phyloP scores from a whole-genome alignment of 2,329 filamentous ascomycete species.

The Mariannaea elegans region DNA sequence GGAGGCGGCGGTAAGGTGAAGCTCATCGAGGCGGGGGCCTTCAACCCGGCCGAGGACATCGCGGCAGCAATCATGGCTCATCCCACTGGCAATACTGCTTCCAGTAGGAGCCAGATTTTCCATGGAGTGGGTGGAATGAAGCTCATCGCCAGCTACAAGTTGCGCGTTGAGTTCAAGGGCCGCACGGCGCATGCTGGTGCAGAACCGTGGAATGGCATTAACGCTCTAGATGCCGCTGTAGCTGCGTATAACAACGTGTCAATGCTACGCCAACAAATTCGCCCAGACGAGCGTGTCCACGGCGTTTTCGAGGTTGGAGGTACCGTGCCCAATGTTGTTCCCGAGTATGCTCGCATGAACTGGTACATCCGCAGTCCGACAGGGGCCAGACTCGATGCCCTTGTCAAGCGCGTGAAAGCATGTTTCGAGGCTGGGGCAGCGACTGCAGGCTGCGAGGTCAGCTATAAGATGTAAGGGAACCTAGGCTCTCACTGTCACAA shows the following conservation, averaged over 20 bases:
- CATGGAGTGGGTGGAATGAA: slow-evolving; percentile 20
- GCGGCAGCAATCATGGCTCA: slow-evolving; percentile 40
- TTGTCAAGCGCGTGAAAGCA: slow-evolving; percentile 42
- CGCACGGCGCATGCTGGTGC: slow-evolving; percentile 27
- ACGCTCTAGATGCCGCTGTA: slow-evolving; percentile 33
- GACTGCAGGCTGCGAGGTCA: slow-evolving; percentile 48
- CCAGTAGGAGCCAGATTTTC: background rate
- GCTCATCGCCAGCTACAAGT: slow-evolving; percentile 22
- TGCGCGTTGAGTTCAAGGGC: slow-evolving; percentile 20
- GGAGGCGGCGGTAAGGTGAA: slow-evolving; percentile 60
- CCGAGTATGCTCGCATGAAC: slow-evolving; percentile 21
- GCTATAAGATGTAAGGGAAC: slow-evolving; percentile 45
- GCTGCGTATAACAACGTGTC: slow-evolving; percentile 27
- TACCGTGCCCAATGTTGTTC: slow-evolving; percentile 24
- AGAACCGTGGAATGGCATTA: slow-evolving; percentile 32
- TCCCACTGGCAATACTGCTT: slow-evolving; percentile 15
- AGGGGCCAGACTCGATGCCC: slow-evolving; percentile 8
- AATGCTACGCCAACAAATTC: slow-evolving; percentile 34
- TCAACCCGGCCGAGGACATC: slow-evolving; percentile 41
- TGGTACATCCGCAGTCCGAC: slow-evolving; percentile 26
- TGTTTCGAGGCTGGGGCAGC: slow-evolving; percentile 49
- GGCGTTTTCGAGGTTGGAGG: slow-evolving; percentile 30
- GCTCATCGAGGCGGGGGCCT: slow-evolving; percentile 53
- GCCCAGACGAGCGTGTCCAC: slow-evolving; percentile 32
- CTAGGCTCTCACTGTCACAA: background rate